Conservation (phyloP, 1,284 basidiomycete genomes). For the Megacollybia platyphylla region DNA sequence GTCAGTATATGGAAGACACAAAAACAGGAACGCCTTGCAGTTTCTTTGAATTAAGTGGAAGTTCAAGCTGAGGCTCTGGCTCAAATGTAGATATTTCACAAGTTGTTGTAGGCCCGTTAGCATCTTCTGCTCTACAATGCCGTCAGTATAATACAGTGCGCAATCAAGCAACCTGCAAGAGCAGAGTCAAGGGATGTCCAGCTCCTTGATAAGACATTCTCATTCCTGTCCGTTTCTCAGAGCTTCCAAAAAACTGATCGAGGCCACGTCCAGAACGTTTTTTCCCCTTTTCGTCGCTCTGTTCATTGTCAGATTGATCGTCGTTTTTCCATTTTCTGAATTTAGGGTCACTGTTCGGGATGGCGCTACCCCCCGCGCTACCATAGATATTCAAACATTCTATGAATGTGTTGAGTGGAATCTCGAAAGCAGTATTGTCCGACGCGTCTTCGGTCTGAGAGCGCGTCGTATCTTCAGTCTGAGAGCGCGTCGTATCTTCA, state of each 20-base stretch:
- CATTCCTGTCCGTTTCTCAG: slow-evolving; percentile 70
- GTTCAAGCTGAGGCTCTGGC: slow-evolving; percentile 69
- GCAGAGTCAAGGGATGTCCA: slow-evolving; percentile 69
- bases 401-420: slow-evolving; percentile 71
- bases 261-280: slow-evolving; percentile 23
- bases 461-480: slow-evolving; percentile 6
- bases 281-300: slow-evolving; percentile 16
- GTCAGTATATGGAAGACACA: slow-evolving; percentile 1
- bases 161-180: slow-evolving; percentile 47
- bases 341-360: slow-evolving; percentile 15
- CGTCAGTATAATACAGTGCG: slow-evolving; percentile 4
- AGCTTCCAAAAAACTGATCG: slow-evolving; percentile 39
- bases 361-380: slow-evolving; percentile 40
- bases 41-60: slow-evolving; percentile 62
- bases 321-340: slow-evolving; percentile 35
- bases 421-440: slow-evolving; percentile 53
- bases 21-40: slow-evolving; percentile 30
- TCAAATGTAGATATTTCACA: slow-evolving; percentile 85
- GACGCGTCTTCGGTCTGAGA: slow-evolving; percentile 17
- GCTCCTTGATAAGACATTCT: slow-evolving; percentile 71
- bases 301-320: slow-evolving; percentile 33
- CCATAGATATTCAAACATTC: slow-evolving; percentile 92
- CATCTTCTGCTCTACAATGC: slow-evolving; percentile 63
- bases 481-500: slow-evolving; percentile 3
- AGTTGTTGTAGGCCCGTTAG: slow-evolving; percentile 73